Base-by-base conservation (phyloP, 192 early-diverging fungal species). In the Podila clonocystis region DNA sequence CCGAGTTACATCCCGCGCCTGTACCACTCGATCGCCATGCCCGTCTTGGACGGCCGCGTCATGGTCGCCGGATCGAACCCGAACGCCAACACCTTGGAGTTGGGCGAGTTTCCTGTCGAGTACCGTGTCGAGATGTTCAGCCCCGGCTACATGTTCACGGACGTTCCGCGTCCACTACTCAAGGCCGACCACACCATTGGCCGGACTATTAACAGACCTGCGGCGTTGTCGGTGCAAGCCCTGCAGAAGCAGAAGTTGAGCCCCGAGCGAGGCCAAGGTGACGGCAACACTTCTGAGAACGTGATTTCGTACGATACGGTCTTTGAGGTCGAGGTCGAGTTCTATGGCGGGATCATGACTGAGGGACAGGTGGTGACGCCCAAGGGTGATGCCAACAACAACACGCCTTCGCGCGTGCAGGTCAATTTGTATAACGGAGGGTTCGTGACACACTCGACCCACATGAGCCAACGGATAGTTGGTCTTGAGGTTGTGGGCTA, bases 21-120 rank as follows among this genome's bases (percentile, higher is more conserved):
- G 34, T 93, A 93, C 71, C 91, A 93, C 68, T 91, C 90, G 0
- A 76, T 84, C 31, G 82, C 88, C 11, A 77, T 85, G 58, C 75
- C 83, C 3, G 30, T 89, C 7, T 72, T 86, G 8, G 85, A 86
- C 58, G 85, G 85, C 26, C 78, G 77, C 15, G 68, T 86, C 28
- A 66, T 84, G 13, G 71, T 86, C 4, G 72, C 85, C 20, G 85
- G 85, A 20, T 84, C 82, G 4, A 84, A 83, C 41, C 78, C 82
- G 9, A 86, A 86, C 38, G 63, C 62, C 26, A 67, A 78, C 29
- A 63, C 73, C 2, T 5, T 59, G 24, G 65, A 72, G 9, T 67
- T 11, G 41, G 30, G 55, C 31, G 72, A 85, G 30, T 74, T 67
- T 67, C 83, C 88, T 20, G 88, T 88, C 20, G 89, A 90, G 52